Percentiles rank a stretch among this genome's conserved stretches.
These are phyloP conservation scores for Zizania palustris DNA, from an alignment of 202 grass and related monocot genomes.

Conservation along the genomic window DNA sequence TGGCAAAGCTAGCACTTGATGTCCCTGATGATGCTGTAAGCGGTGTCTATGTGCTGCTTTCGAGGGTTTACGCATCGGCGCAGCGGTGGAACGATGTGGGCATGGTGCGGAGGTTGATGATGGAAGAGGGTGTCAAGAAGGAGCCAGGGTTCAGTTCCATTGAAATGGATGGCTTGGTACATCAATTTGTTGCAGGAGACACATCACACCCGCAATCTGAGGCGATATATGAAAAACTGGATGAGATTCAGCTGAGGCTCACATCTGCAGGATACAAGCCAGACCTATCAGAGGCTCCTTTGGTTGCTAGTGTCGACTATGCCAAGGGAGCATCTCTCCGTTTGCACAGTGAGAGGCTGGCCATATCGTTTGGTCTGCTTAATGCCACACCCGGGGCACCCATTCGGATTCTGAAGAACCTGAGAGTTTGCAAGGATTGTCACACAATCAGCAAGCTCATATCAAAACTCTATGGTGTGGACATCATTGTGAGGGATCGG, in stretches of 20 bases:
- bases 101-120: slow-evolving; percentile 68
- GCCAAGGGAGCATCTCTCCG: slow-evolving; percentile 57
- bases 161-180: slow-evolving; percentile 62
- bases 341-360: slow-evolving; percentile 75
- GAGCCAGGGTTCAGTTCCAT: slow-evolving; percentile 86
- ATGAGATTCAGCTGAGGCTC: slow-evolving; percentile 55
- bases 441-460: slow-evolving; percentile 72
- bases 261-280: slow-evolving; percentile 58
- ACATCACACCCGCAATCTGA: slow-evolving; percentile 63
- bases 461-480: slow-evolving; percentile 50
- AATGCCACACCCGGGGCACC: slow-evolving; percentile 37
- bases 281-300: slow-evolving; percentile 61
- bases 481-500: slow-evolving; percentile 70
- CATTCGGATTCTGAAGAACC: slow-evolving; percentile 77
- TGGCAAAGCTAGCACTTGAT: slow-evolving; percentile 72
- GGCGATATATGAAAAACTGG: slow-evolving; percentile 69
- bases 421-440: slow-evolving; percentile 80
- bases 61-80: slow-evolving; percentile 69
- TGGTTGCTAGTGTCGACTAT: slow-evolving; percentile 48
- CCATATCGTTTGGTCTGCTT: slow-evolving; percentile 83
- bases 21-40: slow-evolving; percentile 62
- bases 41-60: slow-evolving; percentile 76
- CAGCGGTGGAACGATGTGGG: slow-evolving; percentile 86
- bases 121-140: slow-evolving; percentile 61
- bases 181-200: slow-evolving; percentile 82